phyloP scores from a whole-genome alignment of 1,284 basidiomycete species.

The Stereum hirsutum region DNA sequence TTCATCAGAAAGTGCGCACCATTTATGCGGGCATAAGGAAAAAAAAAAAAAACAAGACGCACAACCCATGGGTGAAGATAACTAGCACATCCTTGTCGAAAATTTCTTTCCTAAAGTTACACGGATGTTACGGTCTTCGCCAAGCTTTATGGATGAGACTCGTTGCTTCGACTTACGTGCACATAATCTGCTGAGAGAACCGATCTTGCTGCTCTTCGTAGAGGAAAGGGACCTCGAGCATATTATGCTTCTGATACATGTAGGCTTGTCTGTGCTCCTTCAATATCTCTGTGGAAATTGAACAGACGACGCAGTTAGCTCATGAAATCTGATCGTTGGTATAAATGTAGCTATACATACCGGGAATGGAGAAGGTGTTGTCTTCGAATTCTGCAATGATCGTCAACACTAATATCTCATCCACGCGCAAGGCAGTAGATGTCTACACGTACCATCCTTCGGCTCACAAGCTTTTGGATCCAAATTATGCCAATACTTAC shows the following conservation, averaged over 20 bases:
- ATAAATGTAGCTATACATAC: slow-evolving; percentile 20
- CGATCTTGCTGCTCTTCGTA: slow-evolving; percentile 53
- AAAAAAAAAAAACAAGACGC: slow-evolving; percentile 20
- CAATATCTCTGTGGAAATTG: slow-evolving; percentile 56
- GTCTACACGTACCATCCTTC: slow-evolving; percentile 47
- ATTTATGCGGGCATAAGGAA: too few relatives aligned
- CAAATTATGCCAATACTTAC: slow-evolving; percentile 85
- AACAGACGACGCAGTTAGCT: slow-evolving; percentile 5
- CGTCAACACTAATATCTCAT: slow-evolving; percentile 1
- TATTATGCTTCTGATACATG: slow-evolving; percentile 60
- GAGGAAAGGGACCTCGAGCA: slow-evolving; percentile 77
- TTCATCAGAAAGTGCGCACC: too few relatives aligned
- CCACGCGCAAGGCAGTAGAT: neutral
- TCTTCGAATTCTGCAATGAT: slow-evolving; percentile 40
- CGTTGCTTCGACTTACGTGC: slow-evolving; percentile 57
- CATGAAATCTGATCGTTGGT: neutral
- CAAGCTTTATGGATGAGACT: neutral
- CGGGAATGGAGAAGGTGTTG: slow-evolving; percentile 57
- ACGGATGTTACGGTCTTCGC: too few relatives aligned
- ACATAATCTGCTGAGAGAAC: slow-evolving; percentile 76
- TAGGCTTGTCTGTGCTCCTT: slow-evolving; percentile 80
- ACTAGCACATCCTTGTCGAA: slow-evolving; percentile 66
- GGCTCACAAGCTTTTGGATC: slow-evolving; percentile 75
- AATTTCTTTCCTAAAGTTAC: slow-evolving; percentile 40
- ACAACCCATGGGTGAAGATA: slow-evolving; percentile 91